Percentiles rank a stretch among this genome's conserved stretches.
phyloP scores from a whole-genome alignment of 352 stramenopile genomes.

The Phytophthora parvispora region DNA sequence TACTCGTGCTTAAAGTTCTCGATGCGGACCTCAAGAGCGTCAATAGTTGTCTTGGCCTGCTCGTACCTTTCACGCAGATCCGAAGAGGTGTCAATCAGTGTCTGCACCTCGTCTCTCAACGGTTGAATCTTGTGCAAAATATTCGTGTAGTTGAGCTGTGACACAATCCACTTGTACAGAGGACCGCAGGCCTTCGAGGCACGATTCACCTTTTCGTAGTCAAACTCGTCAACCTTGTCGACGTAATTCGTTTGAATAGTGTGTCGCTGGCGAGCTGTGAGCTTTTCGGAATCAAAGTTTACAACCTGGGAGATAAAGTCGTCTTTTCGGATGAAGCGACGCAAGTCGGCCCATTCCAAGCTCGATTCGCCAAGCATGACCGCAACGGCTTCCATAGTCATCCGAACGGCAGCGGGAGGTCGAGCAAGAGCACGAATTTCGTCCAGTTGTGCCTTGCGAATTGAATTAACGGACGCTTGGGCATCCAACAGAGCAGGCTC shows the following conservation, averaged over 20 bases:
- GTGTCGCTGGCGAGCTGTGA: slow-evolving; percentile 96
- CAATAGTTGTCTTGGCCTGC: slow-evolving; percentile 94
- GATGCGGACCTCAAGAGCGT: slow-evolving; percentile 97
- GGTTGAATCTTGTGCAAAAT: slow-evolving; percentile 99
- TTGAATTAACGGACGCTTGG: slow-evolving; percentile 97
- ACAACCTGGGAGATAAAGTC: slow-evolving; percentile 99
- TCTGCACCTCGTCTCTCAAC: slow-evolving; percentile 98
- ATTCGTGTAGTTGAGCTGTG: slow-evolving; percentile 98
- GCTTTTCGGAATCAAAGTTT: slow-evolving; percentile 99
- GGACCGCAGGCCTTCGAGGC: slow-evolving; percentile 98
- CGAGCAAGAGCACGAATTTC: slow-evolving; percentile 98
- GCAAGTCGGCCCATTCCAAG: slow-evolving; percentile 98
- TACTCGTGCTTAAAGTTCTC: slow-evolving; percentile 99
- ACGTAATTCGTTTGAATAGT: slow-evolving; percentile 98
- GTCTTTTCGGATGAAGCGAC: slow-evolving; percentile 97
- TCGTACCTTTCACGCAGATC: slow-evolving; percentile 95
- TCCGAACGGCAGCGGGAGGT: slow-evolving; percentile 97
- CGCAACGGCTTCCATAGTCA: slow-evolving; percentile 98
- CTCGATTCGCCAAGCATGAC: slow-evolving; percentile 99
- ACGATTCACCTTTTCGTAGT: slow-evolving; percentile 94
- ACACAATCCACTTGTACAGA: slow-evolving; percentile 99
- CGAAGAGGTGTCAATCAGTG: slow-evolving; percentile 96
- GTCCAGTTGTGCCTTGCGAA: slow-evolving; percentile 99
- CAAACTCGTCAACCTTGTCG: slow-evolving; percentile 91
- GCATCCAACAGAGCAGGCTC: slow-evolving; percentile 98